Conservation (phyloP, 2,329 filamentous ascomycete species). For the Achaetomium macrosporum region DNA sequence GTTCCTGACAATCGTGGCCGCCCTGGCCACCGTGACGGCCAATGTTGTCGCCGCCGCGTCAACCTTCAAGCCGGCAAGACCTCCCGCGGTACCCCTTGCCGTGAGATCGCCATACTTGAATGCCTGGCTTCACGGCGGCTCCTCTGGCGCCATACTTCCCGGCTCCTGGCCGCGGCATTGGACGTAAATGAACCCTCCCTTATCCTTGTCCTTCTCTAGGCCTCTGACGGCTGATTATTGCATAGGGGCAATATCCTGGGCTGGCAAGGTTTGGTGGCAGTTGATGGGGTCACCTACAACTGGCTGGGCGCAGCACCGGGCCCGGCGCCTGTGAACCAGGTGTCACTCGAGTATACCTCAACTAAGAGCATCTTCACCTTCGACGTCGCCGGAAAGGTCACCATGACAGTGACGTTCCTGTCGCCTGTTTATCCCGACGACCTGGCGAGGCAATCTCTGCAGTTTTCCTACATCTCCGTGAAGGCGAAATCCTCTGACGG, state of each 20-base stretch:
- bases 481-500: conserved; percentile 59
- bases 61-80: conserved; percentile 28
- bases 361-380: conserved; percentile 66
- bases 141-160: conserved; percentile 57
- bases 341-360: conserved; percentile 62
- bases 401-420: conserved; percentile 63
- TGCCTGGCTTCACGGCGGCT: conserved; percentile 58
- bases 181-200: conserved; percentile 44
- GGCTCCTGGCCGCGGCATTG: conserved; percentile 66
- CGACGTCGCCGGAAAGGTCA: conserved; percentile 54
- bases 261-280: conserved; percentile 64
- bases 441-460: conserved; percentile 59
- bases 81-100: conserved; percentile 52
- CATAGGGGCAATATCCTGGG: conserved; percentile 49
- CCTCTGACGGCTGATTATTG: conserved; percentile 17
- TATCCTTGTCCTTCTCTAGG: neutral
- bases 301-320: conserved; percentile 60
- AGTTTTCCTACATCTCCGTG: conserved; percentile 65
- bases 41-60: conserved; percentile 13
- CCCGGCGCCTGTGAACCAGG: conserved; percentile 51
- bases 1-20: conserved; percentile 11
- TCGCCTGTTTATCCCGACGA: conserved; percentile 65
- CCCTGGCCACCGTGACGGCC: conserved; percentile 10
- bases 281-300: conserved; percentile 54
- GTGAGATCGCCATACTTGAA: conserved; percentile 72